A percentile compares a stretch with the other conserved stretches of the same genome.
phyloP scores from a whole-genome alignment of 2,329 filamentous ascomycete genomes.

The Fusarium succisae region DNA sequence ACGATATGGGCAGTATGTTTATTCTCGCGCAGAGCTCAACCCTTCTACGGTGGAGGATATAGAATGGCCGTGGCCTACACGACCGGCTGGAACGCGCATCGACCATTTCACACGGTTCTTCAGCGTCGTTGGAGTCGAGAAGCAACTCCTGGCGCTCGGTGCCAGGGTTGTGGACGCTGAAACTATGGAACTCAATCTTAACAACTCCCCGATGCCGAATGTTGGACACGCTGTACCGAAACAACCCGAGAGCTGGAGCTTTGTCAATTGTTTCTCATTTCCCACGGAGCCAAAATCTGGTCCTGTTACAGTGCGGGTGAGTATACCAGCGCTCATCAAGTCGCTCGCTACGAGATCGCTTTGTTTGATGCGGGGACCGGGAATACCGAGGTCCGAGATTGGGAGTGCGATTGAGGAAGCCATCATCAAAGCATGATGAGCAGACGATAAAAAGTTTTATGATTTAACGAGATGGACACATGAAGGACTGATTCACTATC shows the following conservation, averaged over 20 bases:
- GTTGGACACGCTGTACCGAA: background rate
- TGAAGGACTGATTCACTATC: background rate
- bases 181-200: conserved; percentile 37
- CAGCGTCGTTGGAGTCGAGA: conserved; percentile 40
- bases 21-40: conserved; percentile 32
- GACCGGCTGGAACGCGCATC: conserved; percentile 7
- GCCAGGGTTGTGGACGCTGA: conserved; percentile 36
- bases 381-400: conserved; percentile 39
- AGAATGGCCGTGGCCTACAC: conserved; percentile 32
- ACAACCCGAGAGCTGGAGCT: conserved; percentile 43
- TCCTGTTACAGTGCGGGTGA: conserved; percentile 29
- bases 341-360: conserved; percentile 31
- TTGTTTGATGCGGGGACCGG: conserved; percentile 40
- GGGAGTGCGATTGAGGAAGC: conserved; percentile 41
- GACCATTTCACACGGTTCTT: conserved; percentile 26
- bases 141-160: conserved; percentile 39
- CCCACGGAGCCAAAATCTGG: conserved; percentile 18
- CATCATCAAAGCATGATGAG: conserved; percentile 17
- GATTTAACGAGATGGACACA: background rate
- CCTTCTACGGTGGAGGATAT: conserved; percentile 27
- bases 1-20: conserved; percentile 37
- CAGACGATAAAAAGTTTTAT: background rate
- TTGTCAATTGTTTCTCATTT: conserved; percentile 41
- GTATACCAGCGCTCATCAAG: conserved; percentile 23
- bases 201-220: conserved; percentile 7